Conservation (phyloP, 495 filamentous ascomycete species). For the Penicillium paradoxum region DNA sequence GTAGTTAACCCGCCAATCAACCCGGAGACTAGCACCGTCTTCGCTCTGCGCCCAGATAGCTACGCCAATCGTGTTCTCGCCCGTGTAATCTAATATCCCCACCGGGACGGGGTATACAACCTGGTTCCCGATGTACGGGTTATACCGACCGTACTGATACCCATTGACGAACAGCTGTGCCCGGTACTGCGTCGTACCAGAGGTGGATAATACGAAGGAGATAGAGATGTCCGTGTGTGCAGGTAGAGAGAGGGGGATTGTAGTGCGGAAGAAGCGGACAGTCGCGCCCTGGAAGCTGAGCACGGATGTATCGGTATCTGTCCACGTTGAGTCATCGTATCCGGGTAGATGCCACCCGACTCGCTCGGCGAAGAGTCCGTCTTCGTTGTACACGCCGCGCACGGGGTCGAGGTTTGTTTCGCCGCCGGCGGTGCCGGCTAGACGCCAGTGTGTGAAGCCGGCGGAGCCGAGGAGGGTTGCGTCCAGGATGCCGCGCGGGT, state of each 20-base stretch:
- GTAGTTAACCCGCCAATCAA: slow-evolving; percentile 39
- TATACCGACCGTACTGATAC: slow-evolving; percentile 49
- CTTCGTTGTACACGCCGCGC: slow-evolving; percentile 72
- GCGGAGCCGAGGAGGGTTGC: slow-evolving; percentile 43
- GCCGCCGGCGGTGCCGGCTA: slow-evolving; percentile 69
- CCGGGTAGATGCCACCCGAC: slow-evolving; percentile 62
- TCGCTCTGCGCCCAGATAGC: slow-evolving; percentile 47
- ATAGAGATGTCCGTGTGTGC: slow-evolving; percentile 42
- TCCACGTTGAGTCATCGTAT: slow-evolving; percentile 47
- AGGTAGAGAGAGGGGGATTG: slow-evolving; percentile 49
- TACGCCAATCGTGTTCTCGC: slow-evolving; percentile 43
- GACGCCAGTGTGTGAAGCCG: slow-evolving; percentile 57
- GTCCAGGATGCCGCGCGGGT: slow-evolving; percentile 62
- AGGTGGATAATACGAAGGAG: slow-evolving; percentile 33
- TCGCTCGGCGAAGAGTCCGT: slow-evolving; percentile 62
- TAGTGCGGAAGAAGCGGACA: slow-evolving; percentile 58
- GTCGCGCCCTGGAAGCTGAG: slow-evolving; percentile 39
- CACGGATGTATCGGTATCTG: slow-evolving; percentile 24
- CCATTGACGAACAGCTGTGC: slow-evolving; percentile 44
- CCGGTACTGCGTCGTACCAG: slow-evolving; percentile 23
- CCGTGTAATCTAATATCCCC: slow-evolving; percentile 43
- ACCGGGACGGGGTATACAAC: slow-evolving; percentile 46
- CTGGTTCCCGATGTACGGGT: slow-evolving; percentile 49
- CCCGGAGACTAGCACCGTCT: slow-evolving; percentile 31
- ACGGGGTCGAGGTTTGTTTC: slow-evolving; percentile 60